These are phyloP conservation scores for Miscanthus sacchariflorus DNA, from an alignment of 202 grass and related monocot species.

Conservation along the genomic window DNA sequence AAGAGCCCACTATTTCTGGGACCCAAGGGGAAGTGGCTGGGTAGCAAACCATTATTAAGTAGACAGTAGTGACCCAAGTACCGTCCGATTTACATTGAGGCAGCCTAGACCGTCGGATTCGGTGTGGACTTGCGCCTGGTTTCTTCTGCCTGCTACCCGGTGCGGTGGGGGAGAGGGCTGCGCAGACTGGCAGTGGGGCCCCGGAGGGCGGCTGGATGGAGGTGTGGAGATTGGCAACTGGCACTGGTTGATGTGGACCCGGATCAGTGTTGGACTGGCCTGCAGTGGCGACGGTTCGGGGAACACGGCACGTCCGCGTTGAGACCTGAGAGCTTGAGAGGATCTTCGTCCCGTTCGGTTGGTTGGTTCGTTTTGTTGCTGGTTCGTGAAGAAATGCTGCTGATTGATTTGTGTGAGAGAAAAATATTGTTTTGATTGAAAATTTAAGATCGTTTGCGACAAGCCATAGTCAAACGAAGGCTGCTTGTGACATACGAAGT, in stretches of 20 bases:
- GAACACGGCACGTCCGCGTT: constrained; percentile 12
- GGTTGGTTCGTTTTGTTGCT: too few relatives aligned
- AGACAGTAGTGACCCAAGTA: not conserved
- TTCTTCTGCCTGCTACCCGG: constrained; percentile 13
- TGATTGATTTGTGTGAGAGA: too few relatives aligned
- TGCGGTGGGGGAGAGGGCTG: not conserved
- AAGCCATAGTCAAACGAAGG: too few relatives aligned
- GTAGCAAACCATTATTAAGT: not conserved
- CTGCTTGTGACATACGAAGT: too few relatives aligned
- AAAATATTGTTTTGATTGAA: too few relatives aligned
- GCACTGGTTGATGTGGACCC: constrained; percentile 32
- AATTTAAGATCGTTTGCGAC: too few relatives aligned
- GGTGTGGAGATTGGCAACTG: constrained; percentile 1
- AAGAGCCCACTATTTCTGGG: fast-evolving
- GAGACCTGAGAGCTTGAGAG: not conserved
- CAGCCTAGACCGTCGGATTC: constrained; percentile 40
- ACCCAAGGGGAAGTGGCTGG: not conserved
- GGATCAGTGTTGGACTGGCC: not conserved
- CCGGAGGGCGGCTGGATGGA: not conserved
- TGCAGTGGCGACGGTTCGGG: not conserved
- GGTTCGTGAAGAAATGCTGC: too few relatives aligned
- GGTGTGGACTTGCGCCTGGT: not conserved
- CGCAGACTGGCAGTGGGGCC: constrained; percentile 48
- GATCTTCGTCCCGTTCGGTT: not conserved
- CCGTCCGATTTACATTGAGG: constrained; percentile 26